phyloP scores from a whole-genome alignment of 1,284 basidiomycete species.

The Melanopsichium pennsylvanicum region DNA sequence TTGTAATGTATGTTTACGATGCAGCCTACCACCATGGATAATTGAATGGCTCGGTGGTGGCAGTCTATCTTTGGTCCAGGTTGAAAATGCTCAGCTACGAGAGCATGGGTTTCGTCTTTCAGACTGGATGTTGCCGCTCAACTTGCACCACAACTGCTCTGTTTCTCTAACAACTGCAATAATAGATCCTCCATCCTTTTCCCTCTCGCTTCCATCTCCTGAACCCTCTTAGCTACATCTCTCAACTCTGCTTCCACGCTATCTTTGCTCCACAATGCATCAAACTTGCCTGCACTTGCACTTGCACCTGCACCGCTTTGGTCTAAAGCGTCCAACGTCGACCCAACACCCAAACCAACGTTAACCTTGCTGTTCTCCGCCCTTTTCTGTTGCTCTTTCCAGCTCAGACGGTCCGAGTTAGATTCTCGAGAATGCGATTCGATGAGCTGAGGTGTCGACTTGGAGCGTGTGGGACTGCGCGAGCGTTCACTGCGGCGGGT shows the following conservation, averaged over 20 bases:
- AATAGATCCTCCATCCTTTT: slow-evolving; percentile 45
- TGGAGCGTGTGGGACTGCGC: slow-evolving; percentile 5
- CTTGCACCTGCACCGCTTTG: not conserved
- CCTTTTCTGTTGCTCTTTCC: not conserved
- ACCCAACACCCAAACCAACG: too few species aligned
- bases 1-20: too few species aligned
- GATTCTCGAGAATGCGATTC: too few species aligned
- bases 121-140: too few species aligned
- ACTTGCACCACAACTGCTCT: too few species aligned
- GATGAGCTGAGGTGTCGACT: not conserved
- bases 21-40: too few species aligned
- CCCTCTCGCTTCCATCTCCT: slow-evolving; percentile 39
- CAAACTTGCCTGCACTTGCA: not conserved
- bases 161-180: slow-evolving; percentile 24
- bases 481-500: slow-evolving; percentile 4
- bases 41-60: too few species aligned
- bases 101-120: too few species aligned
- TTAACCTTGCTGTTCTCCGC: too few species aligned
- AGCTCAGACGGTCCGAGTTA: not conserved
- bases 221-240: slow-evolving; percentile 21
- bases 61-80: too few species aligned
- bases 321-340: too few species aligned
- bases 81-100: too few species aligned
- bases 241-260: slow-evolving; percentile 22
- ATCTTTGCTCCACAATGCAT: slow-evolving; percentile 1